A percentile compares a stretch with the other conserved stretches of the same genome.
Evolutionary conservation across 2,329 filamentous ascomycete genomes (phyloP).

Genomic region (Leptographium radiaticola): DNA sequence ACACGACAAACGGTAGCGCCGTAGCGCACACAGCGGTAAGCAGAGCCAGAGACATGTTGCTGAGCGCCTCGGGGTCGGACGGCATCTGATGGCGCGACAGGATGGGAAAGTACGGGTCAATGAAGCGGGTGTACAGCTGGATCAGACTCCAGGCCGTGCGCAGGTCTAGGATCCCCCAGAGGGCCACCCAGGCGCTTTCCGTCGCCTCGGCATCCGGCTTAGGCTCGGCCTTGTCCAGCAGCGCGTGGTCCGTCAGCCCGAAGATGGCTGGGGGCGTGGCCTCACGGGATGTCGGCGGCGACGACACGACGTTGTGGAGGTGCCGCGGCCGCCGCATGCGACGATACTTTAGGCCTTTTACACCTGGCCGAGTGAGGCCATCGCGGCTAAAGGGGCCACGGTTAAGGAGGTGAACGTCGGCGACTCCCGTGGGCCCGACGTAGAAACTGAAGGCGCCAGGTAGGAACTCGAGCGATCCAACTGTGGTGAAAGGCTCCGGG

Average conservation of each 20-base stretch:
- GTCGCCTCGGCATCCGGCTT: slow-evolving; percentile 13
- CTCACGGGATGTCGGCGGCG: background rate
- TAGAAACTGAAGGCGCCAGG: slow-evolving; percentile 11
- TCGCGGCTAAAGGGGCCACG: background rate
- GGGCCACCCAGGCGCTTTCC: slow-evolving; percentile 16
- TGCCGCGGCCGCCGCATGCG: slow-evolving; percentile 14
- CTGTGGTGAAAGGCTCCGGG: background rate
- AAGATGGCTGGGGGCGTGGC: slow-evolving; percentile 17
- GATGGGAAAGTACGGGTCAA: slow-evolving; percentile 30
- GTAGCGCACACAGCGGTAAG: slow-evolving; percentile 29
- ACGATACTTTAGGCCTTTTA: slow-evolving; percentile 9
- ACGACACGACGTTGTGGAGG: slow-evolving; percentile 9
- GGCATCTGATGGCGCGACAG: slow-evolving; percentile 22
- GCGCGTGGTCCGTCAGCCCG: slow-evolving; percentile 19
- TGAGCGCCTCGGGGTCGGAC: slow-evolving; percentile 16
- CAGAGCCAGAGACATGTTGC: slow-evolving; percentile 22
- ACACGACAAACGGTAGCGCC: slow-evolving; percentile 28
- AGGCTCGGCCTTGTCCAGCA: slow-evolving; percentile 21
- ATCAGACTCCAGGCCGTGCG: slow-evolving; percentile 23
- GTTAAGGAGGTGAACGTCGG: slow-evolving; percentile 7
- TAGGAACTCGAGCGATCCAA: slow-evolving; percentile 8
- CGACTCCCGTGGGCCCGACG: slow-evolving; percentile 9
- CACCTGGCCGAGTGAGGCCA: background rate
- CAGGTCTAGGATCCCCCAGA: slow-evolving; percentile 18
- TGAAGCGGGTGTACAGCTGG: slow-evolving; percentile 26